A percentile compares a stretch with the other conserved stretches of the same genome.
Evolutionary conservation across 2,329 filamentous ascomycete genomes (phyloP).

Genomic region (Verticillium tricorpus): DNA sequence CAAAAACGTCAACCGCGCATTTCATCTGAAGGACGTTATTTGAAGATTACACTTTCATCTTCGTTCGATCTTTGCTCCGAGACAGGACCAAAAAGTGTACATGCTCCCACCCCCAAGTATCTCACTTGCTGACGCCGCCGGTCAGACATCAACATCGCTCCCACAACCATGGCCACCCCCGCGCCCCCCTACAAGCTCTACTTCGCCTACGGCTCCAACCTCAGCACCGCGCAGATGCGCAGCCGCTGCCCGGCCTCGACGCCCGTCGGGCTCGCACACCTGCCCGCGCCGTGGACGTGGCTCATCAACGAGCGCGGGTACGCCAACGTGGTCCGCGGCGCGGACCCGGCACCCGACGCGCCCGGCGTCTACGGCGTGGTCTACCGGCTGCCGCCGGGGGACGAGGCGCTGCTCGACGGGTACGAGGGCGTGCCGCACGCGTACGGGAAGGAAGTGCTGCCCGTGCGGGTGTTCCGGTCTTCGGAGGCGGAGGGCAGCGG

Average conservation of each 20-base stretch:
- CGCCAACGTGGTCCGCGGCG: conserved; percentile 57
- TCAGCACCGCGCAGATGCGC: conserved; percentile 62
- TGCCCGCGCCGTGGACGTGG: conserved; percentile 53
- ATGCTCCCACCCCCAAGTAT: no score
- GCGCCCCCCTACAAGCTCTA: conserved; percentile 39
- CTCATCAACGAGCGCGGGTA: conserved; percentile 64
- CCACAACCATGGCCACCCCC: not conserved
- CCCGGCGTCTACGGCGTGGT: conserved; percentile 52
- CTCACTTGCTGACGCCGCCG: no score
- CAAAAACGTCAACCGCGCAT: not conserved
- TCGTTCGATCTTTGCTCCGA: not conserved
- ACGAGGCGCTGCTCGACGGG: conserved; percentile 48
- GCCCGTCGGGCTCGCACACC: conserved; percentile 52
- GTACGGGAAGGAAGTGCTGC: conserved; percentile 51
- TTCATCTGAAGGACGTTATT: not conserved
- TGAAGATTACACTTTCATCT: not conserved
- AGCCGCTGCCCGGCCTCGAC: conserved; percentile 54
- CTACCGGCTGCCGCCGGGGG: conserved; percentile 44
- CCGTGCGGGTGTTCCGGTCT: conserved; percentile 30
- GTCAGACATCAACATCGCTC: no score
- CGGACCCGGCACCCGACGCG: conserved; percentile 5
- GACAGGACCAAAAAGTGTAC: not conserved
- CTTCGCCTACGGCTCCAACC: conserved; percentile 69
- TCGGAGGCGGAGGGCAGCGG: conserved; percentile 10
- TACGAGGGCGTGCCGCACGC: conserved; percentile 61